phyloP scores from a whole-genome alignment of 1,284 basidiomycete genomes.

The Pascua sp. region DNA sequence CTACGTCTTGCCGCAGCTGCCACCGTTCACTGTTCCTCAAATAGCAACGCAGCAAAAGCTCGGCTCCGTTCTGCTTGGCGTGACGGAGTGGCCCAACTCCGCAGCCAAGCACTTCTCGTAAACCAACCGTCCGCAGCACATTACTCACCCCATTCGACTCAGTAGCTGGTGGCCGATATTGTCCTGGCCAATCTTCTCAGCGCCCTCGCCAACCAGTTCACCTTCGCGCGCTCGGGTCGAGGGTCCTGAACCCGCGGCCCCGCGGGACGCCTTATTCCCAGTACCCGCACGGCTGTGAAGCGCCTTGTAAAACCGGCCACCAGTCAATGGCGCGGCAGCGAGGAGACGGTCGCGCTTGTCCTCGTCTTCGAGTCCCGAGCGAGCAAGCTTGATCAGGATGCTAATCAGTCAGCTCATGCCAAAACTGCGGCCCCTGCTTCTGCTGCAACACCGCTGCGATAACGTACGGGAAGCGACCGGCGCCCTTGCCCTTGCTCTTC shows the following conservation, averaged over 20 bases:
- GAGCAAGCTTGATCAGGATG: conserved; percentile 64
- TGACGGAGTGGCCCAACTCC: background rate
- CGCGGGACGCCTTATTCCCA: conserved; percentile 1
- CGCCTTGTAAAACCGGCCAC: conserved; percentile 45
- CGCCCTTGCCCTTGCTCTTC: conserved; percentile 66
- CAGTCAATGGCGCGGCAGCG: conserved; percentile 24
- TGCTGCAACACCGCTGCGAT: background rate
- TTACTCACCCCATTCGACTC: conserved; percentile 45
- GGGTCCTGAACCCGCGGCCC: conserved; percentile 14
- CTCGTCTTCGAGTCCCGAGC: conserved; percentile 56
- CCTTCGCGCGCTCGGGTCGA: conserved; percentile 43
- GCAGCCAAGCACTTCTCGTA: background rate
- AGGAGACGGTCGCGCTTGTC: conserved; percentile 60
- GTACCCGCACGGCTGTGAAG: conserved; percentile 24
- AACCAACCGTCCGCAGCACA: too few species aligned
- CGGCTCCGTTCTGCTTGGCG: too few species aligned
- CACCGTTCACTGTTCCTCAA: too few species aligned
- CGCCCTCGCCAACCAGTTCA: conserved; percentile 46
- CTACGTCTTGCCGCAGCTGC: background rate
- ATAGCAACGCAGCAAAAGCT: too few species aligned
- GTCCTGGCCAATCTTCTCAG: conserved; percentile 44
- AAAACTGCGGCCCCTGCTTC: too few species aligned
- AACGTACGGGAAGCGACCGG: conserved; percentile 53
- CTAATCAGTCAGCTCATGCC: conserved; percentile 50
- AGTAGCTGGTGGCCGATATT: conserved; percentile 50